Evolutionary conservation across 768 basidiomycete genomes (phyloP).

Genomic region (Boletus sensibilis): DNA sequence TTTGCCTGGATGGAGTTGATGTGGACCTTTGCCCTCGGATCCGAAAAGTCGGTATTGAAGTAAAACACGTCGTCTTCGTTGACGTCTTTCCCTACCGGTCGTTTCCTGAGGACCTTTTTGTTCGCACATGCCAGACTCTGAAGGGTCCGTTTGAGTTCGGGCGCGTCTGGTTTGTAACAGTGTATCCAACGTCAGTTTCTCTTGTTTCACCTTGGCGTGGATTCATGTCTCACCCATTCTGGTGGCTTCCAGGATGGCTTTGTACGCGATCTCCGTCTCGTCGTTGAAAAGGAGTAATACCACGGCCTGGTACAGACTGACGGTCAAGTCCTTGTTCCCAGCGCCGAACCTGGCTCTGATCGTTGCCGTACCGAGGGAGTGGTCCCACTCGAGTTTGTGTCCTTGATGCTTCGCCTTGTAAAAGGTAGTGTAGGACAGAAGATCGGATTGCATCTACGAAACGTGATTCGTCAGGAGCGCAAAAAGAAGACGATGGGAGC

Average conservation of each 20-base stretch:
- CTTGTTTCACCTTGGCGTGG: neutral
- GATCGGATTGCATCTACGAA: conserved; percentile 68
- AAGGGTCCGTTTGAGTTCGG: conserved; percentile 76
- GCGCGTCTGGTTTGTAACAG: conserved; percentile 47
- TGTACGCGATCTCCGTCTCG: conserved; percentile 54
- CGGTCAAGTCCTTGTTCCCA: conserved; percentile 80
- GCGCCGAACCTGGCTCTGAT: conserved; percentile 66
- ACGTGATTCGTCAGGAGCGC: conserved; percentile 9
- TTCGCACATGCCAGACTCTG: conserved; percentile 93
- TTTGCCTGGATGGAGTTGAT: conserved; percentile 97
- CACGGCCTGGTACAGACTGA: conserved; percentile 89
- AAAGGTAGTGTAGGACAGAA: conserved; percentile 61
- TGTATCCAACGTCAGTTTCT: neutral
- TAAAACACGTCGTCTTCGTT: conserved; percentile 70
- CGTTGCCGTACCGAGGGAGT: conserved; percentile 80
- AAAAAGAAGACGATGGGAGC: neutral
- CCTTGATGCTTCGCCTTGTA: conserved; percentile 80
- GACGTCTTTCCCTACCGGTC: conserved; percentile 77
- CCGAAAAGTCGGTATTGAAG: conserved; percentile 82
- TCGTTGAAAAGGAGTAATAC: conserved; percentile 87
- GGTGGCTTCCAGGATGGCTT: conserved; percentile 65
- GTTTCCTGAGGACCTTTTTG: conserved; percentile 82
- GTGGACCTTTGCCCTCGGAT: conserved; percentile 75
- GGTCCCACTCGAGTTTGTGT: conserved; percentile 80
- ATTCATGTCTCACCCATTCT: conserved; percentile 59